Conservation (phyloP, 106 monocot species). For the Dendrobium huoshanense region DNA sequence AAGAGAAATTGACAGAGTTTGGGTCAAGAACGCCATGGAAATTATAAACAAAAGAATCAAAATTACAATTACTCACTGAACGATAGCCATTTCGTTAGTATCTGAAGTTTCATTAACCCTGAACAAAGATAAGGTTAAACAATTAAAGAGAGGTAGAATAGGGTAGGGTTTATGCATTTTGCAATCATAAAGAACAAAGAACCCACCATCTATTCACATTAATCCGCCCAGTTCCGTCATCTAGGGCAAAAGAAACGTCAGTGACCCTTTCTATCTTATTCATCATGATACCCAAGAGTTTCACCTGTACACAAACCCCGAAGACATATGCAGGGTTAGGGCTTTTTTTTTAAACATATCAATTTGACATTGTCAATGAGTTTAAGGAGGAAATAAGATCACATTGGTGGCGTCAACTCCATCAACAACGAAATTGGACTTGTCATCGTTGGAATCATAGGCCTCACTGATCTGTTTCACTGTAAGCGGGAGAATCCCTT, state of each 20-base stretch:
- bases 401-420: slow-evolving; percentile 74
- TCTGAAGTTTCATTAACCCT: slow-evolving; percentile 88
- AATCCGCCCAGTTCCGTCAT: slow-evolving; percentile 86
- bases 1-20: not conserved
- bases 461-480: slow-evolving; percentile 93
- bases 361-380: not conserved
- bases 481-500: slow-evolving; percentile 56
- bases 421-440: slow-evolving; percentile 60
- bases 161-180: not conserved
- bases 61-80: slow-evolving; percentile 42
- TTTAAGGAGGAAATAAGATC: not conserved
- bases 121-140: slow-evolving; percentile 6
- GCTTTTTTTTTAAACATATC: not conserved
- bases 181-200: not conserved
- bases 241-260: slow-evolving; percentile 73
- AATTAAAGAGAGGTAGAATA: not conserved
- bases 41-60: not conserved
- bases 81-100: slow-evolving; percentile 66
- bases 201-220: slow-evolving; percentile 77
- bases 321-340: not conserved
- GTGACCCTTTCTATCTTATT: slow-evolving; percentile 76
- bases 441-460: slow-evolving; percentile 60
- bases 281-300: slow-evolving; percentile 63
- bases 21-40: not conserved
- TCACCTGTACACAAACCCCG: slow-evolving; percentile 37